Percentiles rank a stretch among this genome's conserved stretches.
phyloP scores from a whole-genome alignment of 352 stramenopile genomes.

The Pythium sukuiense region DNA sequence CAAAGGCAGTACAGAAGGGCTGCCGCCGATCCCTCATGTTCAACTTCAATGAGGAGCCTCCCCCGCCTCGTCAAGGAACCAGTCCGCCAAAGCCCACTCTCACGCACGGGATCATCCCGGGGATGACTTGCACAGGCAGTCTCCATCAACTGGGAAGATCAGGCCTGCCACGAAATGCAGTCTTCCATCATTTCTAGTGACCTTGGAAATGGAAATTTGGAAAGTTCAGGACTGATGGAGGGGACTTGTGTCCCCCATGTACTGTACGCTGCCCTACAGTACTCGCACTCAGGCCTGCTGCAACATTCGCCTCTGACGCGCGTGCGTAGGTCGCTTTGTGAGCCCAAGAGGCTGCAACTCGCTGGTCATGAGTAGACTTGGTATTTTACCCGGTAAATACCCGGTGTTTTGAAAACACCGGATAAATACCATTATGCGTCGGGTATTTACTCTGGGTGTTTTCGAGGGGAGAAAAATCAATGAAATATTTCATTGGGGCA shows the following conservation, averaged over 20 bases:
- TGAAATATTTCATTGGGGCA: too few relatives aligned
- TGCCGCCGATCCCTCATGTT: neutral
- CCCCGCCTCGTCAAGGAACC: neutral
- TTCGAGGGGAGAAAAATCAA: too few relatives aligned
- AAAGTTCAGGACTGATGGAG: neutral
- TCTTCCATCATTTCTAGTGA: neutral
- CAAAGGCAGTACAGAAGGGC: neutral
- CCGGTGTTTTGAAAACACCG: too few relatives aligned
- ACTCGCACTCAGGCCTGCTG: neutral
- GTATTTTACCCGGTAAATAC: too few relatives aligned
- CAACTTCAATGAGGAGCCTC: conserved; percentile 18
- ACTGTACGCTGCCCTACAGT: neutral
- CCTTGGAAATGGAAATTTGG: neutral
- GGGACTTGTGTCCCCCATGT: neutral
- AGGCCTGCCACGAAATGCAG: neutral
- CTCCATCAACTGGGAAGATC: neutral
- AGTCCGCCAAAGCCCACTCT: neutral
- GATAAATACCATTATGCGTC: too few relatives aligned
- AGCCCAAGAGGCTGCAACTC: too few relatives aligned
- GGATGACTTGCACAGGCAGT: neutral
- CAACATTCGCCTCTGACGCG: conserved; percentile 14
- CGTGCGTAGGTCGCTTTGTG: neutral
- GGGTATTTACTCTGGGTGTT: too few relatives aligned
- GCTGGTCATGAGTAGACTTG: too few relatives aligned
- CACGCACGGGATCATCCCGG: too few relatives aligned